These are phyloP conservation scores for Sequoia sempervirens DNA, from an alignment of 75 land plant genomes.

Conservation along the genomic window DNA sequence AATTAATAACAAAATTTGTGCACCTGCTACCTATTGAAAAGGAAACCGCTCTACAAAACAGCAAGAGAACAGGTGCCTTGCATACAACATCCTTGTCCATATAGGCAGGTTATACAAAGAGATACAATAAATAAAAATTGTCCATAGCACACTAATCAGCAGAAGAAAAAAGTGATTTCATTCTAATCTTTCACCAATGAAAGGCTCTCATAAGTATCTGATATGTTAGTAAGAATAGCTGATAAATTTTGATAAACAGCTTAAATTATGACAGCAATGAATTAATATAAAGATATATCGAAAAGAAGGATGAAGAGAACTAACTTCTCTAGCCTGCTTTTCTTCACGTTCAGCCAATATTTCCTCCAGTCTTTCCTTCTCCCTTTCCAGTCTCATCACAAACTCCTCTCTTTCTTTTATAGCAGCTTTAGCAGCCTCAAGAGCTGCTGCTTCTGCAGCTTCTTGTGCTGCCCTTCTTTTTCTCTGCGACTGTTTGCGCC, in stretches of 20 bases:
- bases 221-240: neutral
- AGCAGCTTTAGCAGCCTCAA: constrained; percentile 42
- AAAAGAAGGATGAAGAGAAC: constrained; percentile 5
- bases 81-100: neutral
- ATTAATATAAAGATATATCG: neutral
- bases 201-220: neutral
- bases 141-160: neutral
- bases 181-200: neutral
- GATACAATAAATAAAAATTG: neutral
- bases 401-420: constrained; percentile 57
- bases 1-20: too few relatives aligned
- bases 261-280: neutral
- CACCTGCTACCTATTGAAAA: neutral
- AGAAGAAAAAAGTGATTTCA: neutral
- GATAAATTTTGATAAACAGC: neutral
- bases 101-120: neutral
- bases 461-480: constrained; percentile 32
- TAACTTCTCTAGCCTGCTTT: constrained; percentile 76
- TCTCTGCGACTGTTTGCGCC: constrained; percentile 35
- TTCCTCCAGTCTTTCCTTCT: constrained; percentile 68
- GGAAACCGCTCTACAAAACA: neutral
- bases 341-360: constrained; percentile 74
- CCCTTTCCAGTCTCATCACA: constrained; percentile 77
- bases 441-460: constrained; percentile 44
- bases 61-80: neutral